Evolutionary conservation across 352 stramenopile species (phyloP).

Genomic region (Phytophthora kernoviae): DNA sequence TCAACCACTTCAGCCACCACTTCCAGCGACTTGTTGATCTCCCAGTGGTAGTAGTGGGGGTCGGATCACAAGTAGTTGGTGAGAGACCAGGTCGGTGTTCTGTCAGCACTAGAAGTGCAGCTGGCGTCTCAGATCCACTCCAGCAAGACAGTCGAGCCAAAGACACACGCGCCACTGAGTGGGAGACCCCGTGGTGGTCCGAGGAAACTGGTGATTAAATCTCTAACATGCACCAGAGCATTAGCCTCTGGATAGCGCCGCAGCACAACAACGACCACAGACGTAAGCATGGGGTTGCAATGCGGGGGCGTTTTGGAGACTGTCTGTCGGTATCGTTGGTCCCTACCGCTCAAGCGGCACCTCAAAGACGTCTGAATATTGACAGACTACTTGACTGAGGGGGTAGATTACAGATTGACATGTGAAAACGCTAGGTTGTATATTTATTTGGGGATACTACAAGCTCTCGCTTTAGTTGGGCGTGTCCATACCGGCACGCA

Average conservation of each 20-base stretch:
- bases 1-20: too few relatives aligned
- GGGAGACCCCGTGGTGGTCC: conserved; percentile 1
- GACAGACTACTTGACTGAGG: too few relatives aligned
- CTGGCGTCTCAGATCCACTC: conserved; percentile 3
- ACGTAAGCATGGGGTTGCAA: background rate
- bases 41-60: conserved; percentile 1
- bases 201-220: conserved; percentile 2
- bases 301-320: too few relatives aligned
- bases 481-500: conserved; percentile 74
- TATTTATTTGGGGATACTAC: background rate
- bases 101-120: background rate
- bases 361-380: too few relatives aligned
- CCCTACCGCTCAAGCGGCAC: too few relatives aligned
- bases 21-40: conserved; percentile 4
- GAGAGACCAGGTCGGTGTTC: background rate
- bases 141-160: background rate
- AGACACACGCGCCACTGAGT: background rate
- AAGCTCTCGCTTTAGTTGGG: conserved; percentile 21
- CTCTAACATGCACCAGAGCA: background rate
- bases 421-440: too few relatives aligned
- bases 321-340: too few relatives aligned
- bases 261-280: background rate
- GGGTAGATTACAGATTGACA: too few relatives aligned
- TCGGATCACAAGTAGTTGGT: conserved; percentile 9
- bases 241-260: background rate